Conservation (phyloP, 2,329 filamentous ascomycete species). For the Neonectria magnoliae region DNA sequence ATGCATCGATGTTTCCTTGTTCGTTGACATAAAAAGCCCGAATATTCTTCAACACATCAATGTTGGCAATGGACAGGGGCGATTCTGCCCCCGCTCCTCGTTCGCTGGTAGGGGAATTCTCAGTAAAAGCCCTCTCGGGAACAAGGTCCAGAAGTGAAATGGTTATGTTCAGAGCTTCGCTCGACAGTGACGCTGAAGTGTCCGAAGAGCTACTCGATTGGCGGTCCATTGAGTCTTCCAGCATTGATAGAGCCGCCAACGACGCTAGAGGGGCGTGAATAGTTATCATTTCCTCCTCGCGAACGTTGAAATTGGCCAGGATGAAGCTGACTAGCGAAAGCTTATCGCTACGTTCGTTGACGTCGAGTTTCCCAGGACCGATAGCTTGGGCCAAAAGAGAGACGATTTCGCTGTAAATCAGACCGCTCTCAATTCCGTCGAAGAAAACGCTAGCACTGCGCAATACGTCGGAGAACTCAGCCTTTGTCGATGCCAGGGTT, state of each 20-base stretch:
- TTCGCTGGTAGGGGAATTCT: constrained; percentile 24
- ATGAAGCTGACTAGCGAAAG: constrained; percentile 84
- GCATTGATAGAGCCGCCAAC: constrained; percentile 69
- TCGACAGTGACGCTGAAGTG: constrained; percentile 41
- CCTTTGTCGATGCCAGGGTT: constrained; percentile 68
- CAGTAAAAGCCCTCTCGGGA: constrained; percentile 70
- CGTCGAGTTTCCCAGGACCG: constrained; percentile 54
- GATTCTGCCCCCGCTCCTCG: constrained; percentile 13
- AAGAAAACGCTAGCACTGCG: constrained; percentile 96
- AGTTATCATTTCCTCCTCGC: constrained; percentile 94
- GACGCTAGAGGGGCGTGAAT: constrained; percentile 81
- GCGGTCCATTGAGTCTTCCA: constrained; percentile 61
- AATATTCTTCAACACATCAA: constrained; percentile 69
- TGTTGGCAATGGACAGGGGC: constrained; percentile 37
- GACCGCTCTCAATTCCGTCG: constrained; percentile 91
- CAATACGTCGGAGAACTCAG: constrained; percentile 85
- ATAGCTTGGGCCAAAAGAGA: constrained; percentile 72
- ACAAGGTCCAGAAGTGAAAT: constrained; percentile 70
- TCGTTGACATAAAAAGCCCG: constrained; percentile 75
- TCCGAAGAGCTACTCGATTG: constrained; percentile 45
- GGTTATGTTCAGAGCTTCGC: constrained; percentile 58
- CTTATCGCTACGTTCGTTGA: constrained; percentile 66
- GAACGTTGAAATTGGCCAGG: constrained; percentile 87
- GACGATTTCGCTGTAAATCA: constrained; percentile 89
- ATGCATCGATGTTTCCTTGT: constrained; percentile 74